Percentiles rank a stretch among this genome's conserved stretches.
Evolutionary conservation across 345 rosid species (phyloP).

Genomic region (Dipteronia sinensis): DNA sequence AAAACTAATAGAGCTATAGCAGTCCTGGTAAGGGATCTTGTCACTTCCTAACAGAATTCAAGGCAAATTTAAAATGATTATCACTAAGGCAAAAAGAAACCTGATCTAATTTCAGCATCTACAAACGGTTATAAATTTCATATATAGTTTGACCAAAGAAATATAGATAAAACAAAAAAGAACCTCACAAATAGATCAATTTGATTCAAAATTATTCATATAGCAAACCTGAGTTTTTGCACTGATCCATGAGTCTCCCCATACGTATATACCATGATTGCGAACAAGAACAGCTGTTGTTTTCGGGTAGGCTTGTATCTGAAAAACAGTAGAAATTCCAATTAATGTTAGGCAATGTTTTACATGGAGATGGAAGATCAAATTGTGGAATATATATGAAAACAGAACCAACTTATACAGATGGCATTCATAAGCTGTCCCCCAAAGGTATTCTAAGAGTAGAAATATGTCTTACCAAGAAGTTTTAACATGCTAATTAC

Average conservation of each 20-base stretch:
- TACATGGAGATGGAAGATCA: conserved; percentile 10
- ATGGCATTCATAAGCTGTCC: neutral
- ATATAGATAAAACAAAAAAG: neutral
- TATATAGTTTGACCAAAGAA: neutral
- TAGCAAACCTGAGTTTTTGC: conserved; percentile 92
- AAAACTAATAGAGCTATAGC: neutral
- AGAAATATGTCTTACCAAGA: neutral
- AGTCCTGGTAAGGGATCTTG: neutral
- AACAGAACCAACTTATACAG: neutral
- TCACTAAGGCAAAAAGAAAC: neutral
- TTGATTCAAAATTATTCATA: conserved; percentile 12
- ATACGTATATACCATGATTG: conserved; percentile 87
- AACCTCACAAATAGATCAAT: neutral
- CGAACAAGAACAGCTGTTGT: conserved; percentile 95
- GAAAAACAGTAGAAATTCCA: conserved; percentile 20
- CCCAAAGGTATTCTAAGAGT: neutral
- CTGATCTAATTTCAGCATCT: neutral
- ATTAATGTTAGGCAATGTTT: conserved; percentile 4
- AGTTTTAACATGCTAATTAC: neutral
- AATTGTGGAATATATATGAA: neutral
- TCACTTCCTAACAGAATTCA: neutral
- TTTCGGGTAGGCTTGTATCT: conserved; percentile 91
- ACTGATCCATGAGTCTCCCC: conserved; percentile 99
- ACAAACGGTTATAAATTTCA: neutral
- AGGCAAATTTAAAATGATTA: neutral